Evolutionary conservation across 1,284 basidiomycete species (phyloP).

Genomic region (Cerrena zonata): DNA sequence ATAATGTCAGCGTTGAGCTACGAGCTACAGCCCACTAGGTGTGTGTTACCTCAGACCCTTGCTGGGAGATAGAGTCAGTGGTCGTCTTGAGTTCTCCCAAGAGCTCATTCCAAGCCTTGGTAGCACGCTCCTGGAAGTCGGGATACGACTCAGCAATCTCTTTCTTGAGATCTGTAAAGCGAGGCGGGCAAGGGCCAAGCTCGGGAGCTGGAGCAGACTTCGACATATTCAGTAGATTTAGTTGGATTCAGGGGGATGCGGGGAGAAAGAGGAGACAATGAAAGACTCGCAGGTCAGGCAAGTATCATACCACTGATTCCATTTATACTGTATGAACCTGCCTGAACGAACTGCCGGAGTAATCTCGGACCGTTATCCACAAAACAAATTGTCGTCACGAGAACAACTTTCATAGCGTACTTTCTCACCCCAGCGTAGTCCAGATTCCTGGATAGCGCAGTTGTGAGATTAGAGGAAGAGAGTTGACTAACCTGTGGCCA

Average conservation of each 20-base stretch:
- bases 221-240: too few species aligned
- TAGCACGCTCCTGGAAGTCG: constrained; percentile 45
- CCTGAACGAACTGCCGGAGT: neutral
- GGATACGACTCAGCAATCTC: constrained; percentile 48
- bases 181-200: constrained; percentile 33
- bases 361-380: neutral
- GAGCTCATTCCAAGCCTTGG: constrained; percentile 53
- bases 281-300: too few species aligned
- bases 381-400: neutral
- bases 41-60: constrained; percentile 45
- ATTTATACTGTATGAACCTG: neutral
- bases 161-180: constrained; percentile 51
- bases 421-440: neutral
- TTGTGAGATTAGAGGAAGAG: too few species aligned
- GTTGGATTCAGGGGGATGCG: too few species aligned
- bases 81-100: constrained; percentile 42
- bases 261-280: neutral
- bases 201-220: constrained; percentile 5
- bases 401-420: neutral
- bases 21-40: neutral
- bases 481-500: too few species aligned
- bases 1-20: constrained; percentile 1
- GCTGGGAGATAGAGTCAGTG: constrained; percentile 39
- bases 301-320: neutral
- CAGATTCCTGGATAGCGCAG: too few species aligned